Evolutionary conservation across 257 asterid species (phyloP).

Genomic region (Nyctanthes arbortristis): DNA sequence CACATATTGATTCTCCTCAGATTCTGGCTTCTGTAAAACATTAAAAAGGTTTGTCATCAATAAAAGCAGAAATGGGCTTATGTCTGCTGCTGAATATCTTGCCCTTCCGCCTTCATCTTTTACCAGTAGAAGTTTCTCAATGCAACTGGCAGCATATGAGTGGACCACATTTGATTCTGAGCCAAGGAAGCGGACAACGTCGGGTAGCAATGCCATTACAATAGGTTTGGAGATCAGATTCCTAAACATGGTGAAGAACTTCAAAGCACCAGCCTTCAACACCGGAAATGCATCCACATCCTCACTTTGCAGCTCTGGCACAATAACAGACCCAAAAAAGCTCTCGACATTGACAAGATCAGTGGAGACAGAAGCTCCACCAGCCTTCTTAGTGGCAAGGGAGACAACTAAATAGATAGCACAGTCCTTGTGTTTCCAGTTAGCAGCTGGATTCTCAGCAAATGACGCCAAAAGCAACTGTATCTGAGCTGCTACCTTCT

Average conservation of each 20-base stretch:
- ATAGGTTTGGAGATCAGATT: conserved; percentile 68
- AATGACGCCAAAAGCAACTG: conserved; percentile 67
- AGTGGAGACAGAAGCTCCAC: conserved; percentile 74
- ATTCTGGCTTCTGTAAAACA: conserved; percentile 85
- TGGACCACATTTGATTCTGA: conserved; percentile 88
- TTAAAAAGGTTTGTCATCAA: conserved; percentile 79
- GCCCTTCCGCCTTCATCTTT: conserved; percentile 76
- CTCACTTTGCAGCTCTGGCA: conserved; percentile 77
- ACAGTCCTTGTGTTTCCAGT: conserved; percentile 97
- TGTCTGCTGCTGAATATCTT: conserved; percentile 72
- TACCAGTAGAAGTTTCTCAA: conserved; percentile 82
- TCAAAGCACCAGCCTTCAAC: conserved; percentile 90
- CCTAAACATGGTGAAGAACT: conserved; percentile 90
- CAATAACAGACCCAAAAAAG: conserved; percentile 78
- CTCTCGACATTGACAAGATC: conserved; percentile 86
- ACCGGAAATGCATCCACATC: conserved; percentile 81
- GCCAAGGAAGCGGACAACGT: conserved; percentile 70
- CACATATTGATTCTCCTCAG: conserved; percentile 95
- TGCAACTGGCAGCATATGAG: conserved; percentile 97
- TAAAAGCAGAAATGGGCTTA: conserved; percentile 62
- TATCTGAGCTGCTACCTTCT: conserved; percentile 71
- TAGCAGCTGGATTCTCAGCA: conserved; percentile 62
- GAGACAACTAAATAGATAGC: conserved; percentile 88
- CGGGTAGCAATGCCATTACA: conserved; percentile 75
- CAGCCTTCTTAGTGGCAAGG: conserved; percentile 84